These are phyloP conservation scores for Mucor indicus DNA, from an alignment of 371 early-diverging fungal genomes.

Conservation along the genomic window DNA sequence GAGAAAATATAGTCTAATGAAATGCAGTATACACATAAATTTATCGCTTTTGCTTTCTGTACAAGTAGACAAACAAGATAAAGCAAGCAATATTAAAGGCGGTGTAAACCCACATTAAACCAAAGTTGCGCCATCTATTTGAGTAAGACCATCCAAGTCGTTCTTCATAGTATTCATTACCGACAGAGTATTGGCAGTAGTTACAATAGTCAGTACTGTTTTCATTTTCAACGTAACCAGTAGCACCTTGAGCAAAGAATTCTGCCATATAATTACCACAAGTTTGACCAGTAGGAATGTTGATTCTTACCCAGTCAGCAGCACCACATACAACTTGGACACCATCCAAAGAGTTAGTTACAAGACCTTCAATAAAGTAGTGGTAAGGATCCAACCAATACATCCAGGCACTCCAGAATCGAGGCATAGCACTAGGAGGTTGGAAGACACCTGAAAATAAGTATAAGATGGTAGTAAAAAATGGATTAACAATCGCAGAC, in stretches of 20 bases:
- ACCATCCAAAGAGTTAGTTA: slow-evolving; percentile 58
- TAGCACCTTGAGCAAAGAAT: slow-evolving; percentile 36
- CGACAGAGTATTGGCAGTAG: slow-evolving; percentile 56
- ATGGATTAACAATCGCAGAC: slow-evolving; percentile 60
- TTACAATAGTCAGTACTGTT: slow-evolving; percentile 48
- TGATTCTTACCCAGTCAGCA: slow-evolving; percentile 45
- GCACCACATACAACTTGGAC: slow-evolving; percentile 42
- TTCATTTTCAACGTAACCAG: slow-evolving; percentile 55
- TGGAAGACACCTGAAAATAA: slow-evolving; percentile 67
- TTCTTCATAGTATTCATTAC: slow-evolving; percentile 48
- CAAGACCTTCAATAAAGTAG: slow-evolving; percentile 64
- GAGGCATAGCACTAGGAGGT: slow-evolving; percentile 52
- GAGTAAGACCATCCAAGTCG: slow-evolving; percentile 22
- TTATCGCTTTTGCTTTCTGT: slow-evolving; percentile 23
- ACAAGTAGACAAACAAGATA: slow-evolving; percentile 19
- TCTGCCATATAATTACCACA: slow-evolving; percentile 55
- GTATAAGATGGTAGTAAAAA: slow-evolving; percentile 54
- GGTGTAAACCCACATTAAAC: slow-evolving; percentile 51
- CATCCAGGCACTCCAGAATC: slow-evolving; percentile 69
- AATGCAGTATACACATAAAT: too few relatives aligned
- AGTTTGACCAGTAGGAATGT: slow-evolving; percentile 54
- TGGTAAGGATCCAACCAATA: slow-evolving; percentile 70
- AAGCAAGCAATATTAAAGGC: slow-evolving; percentile 47
- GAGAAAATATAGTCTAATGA: too few relatives aligned
- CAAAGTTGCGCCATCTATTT: slow-evolving; percentile 68